These are phyloP conservation scores for Dillenia turbinata DNA, from an alignment of 164 flowering plant genomes.

Conservation along the genomic window DNA sequence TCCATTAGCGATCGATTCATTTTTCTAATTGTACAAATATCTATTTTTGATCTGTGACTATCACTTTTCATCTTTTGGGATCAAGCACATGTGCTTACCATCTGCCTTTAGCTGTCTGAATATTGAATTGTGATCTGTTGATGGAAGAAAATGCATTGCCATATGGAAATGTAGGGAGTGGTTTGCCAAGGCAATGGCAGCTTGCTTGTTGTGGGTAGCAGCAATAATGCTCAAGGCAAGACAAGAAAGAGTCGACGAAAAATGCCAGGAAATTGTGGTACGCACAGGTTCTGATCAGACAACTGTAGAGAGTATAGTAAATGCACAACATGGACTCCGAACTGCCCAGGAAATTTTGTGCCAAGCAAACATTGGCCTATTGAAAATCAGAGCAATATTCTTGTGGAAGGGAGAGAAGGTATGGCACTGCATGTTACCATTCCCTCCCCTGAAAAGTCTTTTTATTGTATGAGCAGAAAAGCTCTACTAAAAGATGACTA, in stretches of 20 bases:
- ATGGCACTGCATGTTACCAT: not conserved
- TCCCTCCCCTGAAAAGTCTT: too few relatives aligned
- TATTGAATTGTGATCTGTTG: too few relatives aligned
- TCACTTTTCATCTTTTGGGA: too few relatives aligned
- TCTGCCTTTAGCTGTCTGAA: too few relatives aligned
- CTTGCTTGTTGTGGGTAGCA: slow-evolving; percentile 36
- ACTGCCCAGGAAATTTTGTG: slow-evolving; percentile 44
- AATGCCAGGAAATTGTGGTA: slow-evolving; percentile 42
- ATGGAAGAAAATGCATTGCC: too few relatives aligned
- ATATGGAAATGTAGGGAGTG: slow-evolving; percentile 55
- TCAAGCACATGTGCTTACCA: too few relatives aligned
- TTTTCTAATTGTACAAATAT: too few relatives aligned
- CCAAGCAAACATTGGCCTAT: slow-evolving; percentile 45
- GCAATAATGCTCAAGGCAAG: slow-evolving; percentile 47
- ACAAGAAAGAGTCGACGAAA: slow-evolving; percentile 16
- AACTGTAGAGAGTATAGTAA: slow-evolving; percentile 70
- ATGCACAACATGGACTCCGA: slow-evolving; percentile 66
- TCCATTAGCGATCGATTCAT: not conserved
- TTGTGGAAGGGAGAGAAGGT: slow-evolving; percentile 62
- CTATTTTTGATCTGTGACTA: too few relatives aligned
- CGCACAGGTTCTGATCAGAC: slow-evolving; percentile 58
- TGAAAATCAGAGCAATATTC: slow-evolving; percentile 62
- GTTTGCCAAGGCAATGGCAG: slow-evolving; percentile 66
- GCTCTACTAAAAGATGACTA: too few relatives aligned
- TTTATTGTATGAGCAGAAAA: too few relatives aligned